A percentile compares a stretch with the other conserved stretches of the same genome.
phyloP scores from a whole-genome alignment of 495 filamentous ascomycete species.

The Talaromyces adpressus region DNA sequence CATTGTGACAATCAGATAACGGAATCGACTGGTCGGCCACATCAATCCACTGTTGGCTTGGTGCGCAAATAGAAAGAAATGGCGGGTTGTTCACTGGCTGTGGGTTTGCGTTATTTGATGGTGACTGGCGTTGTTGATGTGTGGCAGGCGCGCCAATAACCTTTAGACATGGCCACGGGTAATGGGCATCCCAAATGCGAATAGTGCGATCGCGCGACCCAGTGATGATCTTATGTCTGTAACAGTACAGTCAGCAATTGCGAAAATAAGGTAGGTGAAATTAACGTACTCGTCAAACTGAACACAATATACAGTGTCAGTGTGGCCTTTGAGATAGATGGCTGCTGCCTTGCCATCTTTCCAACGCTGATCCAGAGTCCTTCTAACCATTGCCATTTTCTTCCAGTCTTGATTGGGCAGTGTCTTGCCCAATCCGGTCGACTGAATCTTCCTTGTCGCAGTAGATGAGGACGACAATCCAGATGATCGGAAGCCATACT shows the following conservation, averaged over 20 bases:
- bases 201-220: conserved; percentile 94
- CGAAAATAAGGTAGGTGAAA: not conserved
- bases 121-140: conserved; percentile 22
- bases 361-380: conserved; percentile 73
- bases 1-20: conserved; percentile 57
- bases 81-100: conserved; percentile 34
- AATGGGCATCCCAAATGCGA: conserved; percentile 86
- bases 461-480: conserved; percentile 16
- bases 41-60: conserved; percentile 24
- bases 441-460: conserved; percentile 32
- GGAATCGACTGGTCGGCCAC: conserved; percentile 24
- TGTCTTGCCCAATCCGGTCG: conserved; percentile 43
- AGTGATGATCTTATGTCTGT: conserved; percentile 86
- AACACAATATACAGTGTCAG: conserved; percentile 92
- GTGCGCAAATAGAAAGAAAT: conserved; percentile 40
- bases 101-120: conserved; percentile 24
- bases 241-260: conserved; percentile 1
- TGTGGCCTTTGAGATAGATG: conserved; percentile 85
- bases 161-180: conserved; percentile 69
- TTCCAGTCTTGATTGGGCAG: conserved; percentile 69
- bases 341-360: conserved; percentile 65
- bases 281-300: conserved; percentile 87
- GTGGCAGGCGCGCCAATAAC: conserved; percentile 56
- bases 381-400: conserved; percentile 68
- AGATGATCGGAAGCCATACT: conserved; percentile 36